Base-by-base conservation (phyloP, 768 basidiomycete species). In the Mycena amicta region DNA sequence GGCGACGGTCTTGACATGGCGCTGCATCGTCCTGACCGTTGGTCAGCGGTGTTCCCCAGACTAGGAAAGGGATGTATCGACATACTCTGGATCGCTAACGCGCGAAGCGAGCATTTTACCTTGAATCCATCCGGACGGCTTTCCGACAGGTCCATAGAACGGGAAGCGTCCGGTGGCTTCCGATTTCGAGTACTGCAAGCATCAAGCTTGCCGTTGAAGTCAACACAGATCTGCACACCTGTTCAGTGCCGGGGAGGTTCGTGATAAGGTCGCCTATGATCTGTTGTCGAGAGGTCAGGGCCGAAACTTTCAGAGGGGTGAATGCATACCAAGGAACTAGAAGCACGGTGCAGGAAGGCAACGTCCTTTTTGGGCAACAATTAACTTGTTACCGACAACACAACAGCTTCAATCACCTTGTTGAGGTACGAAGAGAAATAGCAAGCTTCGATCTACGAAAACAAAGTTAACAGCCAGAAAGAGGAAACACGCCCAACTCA, bases 181-280 rank as follows among this genome's bases (percentile, higher is more conserved):
- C 12, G 47, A 50, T 23, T 46, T 46, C 18, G 43, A 46, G 43
- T 46, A 46, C 43, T 46, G 33, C 8, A 37, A n/a, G n/a, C n/a
- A 37, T 18, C 33, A 37, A 37, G 33, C 33, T 37, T 8, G 18
- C 18, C 8, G 33, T 8, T 8, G 33, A 37, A 8, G 18, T 37
- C 33, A 8, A 8, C 33, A 8, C 20, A 22, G 13, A 43, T 43
- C 20, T 43, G 20, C 13, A 22, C 11, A 85, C 86, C 74, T 94
- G 92, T 71, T 95, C 93, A 1, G 70, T 85, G 2, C 84, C 75
- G 0, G 93, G 92, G 5, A 95, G 74, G 73, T 95, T 95, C 74
- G 92, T 82, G 1, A 95, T 68, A 39, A 96, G 75, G 71, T 96
- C 94, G 1, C 91, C 94, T 70, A 88, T 77, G 46, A 95, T 82